phyloP scores from a whole-genome alignment of 1,284 basidiomycete species.

The Cystobasidium pallidum region DNA sequence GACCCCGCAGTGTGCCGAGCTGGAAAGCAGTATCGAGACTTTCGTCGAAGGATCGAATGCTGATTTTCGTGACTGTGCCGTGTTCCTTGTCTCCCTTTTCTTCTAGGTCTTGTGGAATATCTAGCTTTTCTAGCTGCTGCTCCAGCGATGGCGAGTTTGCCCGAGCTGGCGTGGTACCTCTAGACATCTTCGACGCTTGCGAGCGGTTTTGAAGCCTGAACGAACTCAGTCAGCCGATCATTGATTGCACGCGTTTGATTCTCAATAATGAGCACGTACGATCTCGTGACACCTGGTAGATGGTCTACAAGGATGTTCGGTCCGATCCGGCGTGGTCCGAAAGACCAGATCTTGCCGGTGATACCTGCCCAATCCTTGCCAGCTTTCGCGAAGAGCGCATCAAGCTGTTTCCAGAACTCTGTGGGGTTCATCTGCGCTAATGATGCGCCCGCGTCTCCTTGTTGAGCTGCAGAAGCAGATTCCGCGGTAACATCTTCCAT shows the following conservation, averaged over 20 bases:
- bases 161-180: conserved; percentile 16
- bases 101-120: conserved; percentile 9
- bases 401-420: conserved; percentile 78
- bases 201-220: conserved; percentile 48
- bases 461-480: conserved; percentile 57
- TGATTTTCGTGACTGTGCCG: conserved; percentile 2
- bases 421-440: conserved; percentile 67
- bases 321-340: conserved; percentile 85
- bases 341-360: conserved; percentile 79
- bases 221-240: too few relatives aligned
- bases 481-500: conserved; percentile 55
- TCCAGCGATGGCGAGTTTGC: conserved; percentile 18
- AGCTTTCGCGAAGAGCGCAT: conserved; percentile 67
- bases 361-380: conserved; percentile 82
- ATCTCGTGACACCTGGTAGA: conserved; percentile 54
- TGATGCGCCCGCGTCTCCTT: conserved; percentile 55
- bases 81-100: conserved; percentile 1
- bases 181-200: conserved; percentile 41
- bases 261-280: conserved; percentile 53
- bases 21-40: conserved; percentile 93
- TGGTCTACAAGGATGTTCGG: conserved; percentile 82
- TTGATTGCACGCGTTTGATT: too few relatives aligned
- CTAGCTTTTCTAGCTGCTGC: not conserved
- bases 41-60: conserved; percentile 70
- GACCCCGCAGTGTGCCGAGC: conserved; percentile 89